These are phyloP conservation scores for Aphanocladium album DNA, from an alignment of 2,329 filamentous ascomycete species.

Conservation along the genomic window DNA sequence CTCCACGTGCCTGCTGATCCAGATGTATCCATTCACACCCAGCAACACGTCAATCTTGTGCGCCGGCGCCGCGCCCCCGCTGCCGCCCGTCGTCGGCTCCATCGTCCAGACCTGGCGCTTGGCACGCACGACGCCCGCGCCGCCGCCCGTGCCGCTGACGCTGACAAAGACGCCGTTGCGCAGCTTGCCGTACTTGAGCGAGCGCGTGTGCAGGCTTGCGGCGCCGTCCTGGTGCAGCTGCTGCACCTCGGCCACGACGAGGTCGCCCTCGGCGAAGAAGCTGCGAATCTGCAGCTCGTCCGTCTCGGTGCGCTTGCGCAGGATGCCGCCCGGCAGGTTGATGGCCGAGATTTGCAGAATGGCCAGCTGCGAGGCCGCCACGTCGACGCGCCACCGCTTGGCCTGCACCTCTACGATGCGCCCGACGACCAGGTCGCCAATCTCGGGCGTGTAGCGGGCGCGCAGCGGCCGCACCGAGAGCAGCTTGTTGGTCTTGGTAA, in stretches of 20 bases:
- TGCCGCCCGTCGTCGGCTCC: slow-evolving; percentile 35
- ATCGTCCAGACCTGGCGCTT: slow-evolving; percentile 86
- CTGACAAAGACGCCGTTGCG: slow-evolving; percentile 86
- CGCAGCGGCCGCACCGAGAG: slow-evolving; percentile 86
- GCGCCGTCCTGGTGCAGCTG: slow-evolving; percentile 78
- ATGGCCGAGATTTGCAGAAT: slow-evolving; percentile 82
- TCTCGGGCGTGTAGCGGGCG: slow-evolving; percentile 90
- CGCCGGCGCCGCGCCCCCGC: slow-evolving; percentile 34
- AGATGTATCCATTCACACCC: slow-evolving; percentile 95
- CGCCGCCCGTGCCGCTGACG: slow-evolving; percentile 77
- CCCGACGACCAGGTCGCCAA: slow-evolving; percentile 91
- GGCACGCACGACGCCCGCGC: slow-evolving; percentile 77
- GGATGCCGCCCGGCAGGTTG: slow-evolving; percentile 89
- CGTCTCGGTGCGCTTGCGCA: slow-evolving; percentile 86
- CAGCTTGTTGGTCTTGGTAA: slow-evolving; percentile 94
- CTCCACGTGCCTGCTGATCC: slow-evolving; percentile 81
- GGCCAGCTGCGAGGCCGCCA: slow-evolving; percentile 81
- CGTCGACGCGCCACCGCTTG: slow-evolving; percentile 90
- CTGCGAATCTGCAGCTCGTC: slow-evolving; percentile 95
- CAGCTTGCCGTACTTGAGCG: slow-evolving; percentile 90
- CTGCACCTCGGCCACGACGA: slow-evolving; percentile 94
- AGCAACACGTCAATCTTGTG: slow-evolving; percentile 78
- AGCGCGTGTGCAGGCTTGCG: slow-evolving; percentile 83
- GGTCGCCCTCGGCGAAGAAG: slow-evolving; percentile 95
- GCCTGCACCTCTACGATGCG: slow-evolving; percentile 93